Evolutionary conservation across 345 rosid species (phyloP), one percentile per base, ranked within the genome.

Genomic region (Arabidopsis suecica): DNA sequence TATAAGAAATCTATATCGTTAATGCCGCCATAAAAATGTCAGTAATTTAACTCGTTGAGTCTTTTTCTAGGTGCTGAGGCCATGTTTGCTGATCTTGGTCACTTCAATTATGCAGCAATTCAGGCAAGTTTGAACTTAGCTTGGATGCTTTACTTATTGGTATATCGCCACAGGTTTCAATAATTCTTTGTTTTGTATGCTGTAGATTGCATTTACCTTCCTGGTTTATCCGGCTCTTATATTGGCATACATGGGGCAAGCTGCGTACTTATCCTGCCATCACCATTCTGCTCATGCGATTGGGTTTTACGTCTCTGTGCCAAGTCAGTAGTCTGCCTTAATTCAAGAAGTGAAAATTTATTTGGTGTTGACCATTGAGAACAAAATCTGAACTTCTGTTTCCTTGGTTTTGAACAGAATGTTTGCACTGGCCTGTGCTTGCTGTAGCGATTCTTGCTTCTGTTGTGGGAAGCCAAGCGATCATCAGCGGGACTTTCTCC

Each of bases 71-170:
- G 99, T 53, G 91, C 98, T 1, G 99, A 96, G 81, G 99, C 99
- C 33, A 96, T 96, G 99, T 96, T 93, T 85, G 97, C 99, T 79
- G 99, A 96, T 87, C 97, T 96, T 68, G 99, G 99, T 62, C 99
- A 96, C 84, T 96, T 96, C 88, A 86, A 91, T 56, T 96, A 93
- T 53, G 78, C 85, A 49, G 98, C 99, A 78, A 93, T 96, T 81
- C 99, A 91, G 91, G 97, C 69, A 67, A 50, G 78, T 71, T 68
- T 47, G 33, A 28, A 7, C 40, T 9, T 58, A 12, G n/a, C 55
- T 62, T 61, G 23, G 22, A 34, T 42, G 42, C n/a, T 61, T 40
- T 61, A 25, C 63, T 8, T 42, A 9, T 38, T 65, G 65, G 16
- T 34, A 44, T 28, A 14, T n/a, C 12, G 14, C 63, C 30, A 33